phyloP scores from a whole-genome alignment of 441 rosid genomes.

The Brassica hybrid region DNA sequence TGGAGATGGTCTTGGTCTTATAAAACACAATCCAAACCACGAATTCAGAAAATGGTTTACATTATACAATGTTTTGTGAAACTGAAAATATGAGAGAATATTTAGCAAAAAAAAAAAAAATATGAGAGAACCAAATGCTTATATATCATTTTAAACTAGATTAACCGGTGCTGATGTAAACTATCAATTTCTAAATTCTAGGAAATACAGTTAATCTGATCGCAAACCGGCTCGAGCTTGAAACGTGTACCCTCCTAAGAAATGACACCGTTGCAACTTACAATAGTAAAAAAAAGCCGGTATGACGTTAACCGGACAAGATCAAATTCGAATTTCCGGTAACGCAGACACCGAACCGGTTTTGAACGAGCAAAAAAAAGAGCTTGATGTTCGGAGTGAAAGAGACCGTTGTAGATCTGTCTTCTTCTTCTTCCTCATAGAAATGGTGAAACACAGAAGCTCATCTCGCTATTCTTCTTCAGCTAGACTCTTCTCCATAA shows the following conservation, averaged over 20 bases:
- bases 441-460: conserved; percentile 60
- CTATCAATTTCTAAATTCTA: too few relatives aligned
- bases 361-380: conserved; percentile 17
- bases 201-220: too few relatives aligned
- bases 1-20: too few relatives aligned
- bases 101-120: too few relatives aligned
- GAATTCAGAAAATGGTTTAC: too few relatives aligned
- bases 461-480: conserved; percentile 43
- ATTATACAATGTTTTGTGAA: too few relatives aligned
- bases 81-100: too few relatives aligned
- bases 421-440: conserved; percentile 16
- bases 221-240: not conserved
- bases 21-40: too few relatives aligned
- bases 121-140: too few relatives aligned
- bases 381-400: conserved; percentile 19
- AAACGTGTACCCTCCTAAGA: not conserved
- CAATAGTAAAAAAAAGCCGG: not conserved
- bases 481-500: conserved; percentile 48
- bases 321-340: conserved; percentile 1
- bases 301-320: not conserved
- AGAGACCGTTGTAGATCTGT: conserved; percentile 48
- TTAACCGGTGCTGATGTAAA: too few relatives aligned
- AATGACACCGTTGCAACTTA: not conserved
- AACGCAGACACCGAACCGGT: conserved; percentile 15
- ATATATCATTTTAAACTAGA: too few relatives aligned